Base-by-base conservation (phyloP, 2,329 filamentous ascomycete genomes). In the Aplosporella prunicola region DNA sequence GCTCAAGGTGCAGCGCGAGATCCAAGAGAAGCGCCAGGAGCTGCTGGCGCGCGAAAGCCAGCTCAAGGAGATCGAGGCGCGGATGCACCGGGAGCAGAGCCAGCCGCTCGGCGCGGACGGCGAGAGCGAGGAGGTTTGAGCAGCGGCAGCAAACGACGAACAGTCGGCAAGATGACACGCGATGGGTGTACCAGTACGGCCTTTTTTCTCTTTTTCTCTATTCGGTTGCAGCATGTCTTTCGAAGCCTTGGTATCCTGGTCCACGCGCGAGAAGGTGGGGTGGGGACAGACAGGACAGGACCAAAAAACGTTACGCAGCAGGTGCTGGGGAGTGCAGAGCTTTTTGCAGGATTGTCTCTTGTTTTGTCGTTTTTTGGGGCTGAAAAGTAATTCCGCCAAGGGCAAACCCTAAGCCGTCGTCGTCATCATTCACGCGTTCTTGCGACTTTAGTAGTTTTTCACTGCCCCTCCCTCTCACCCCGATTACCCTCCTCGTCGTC, bases 11-110 rank as follows among this genome's bases (percentile, higher is more conserved):
- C 91, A 98, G 71, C 85, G 91, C 60, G 91, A 98, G 68, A 98
- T 98, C 72, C 94, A 95, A 69, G 91, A 96, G 77, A 98, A 98
- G 78, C 81, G 91, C 69, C 91, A 98, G 70, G 91, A 98, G 68
- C 76, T 98, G 45, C 63, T 98, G 66, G 91, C 91, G 48, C 87
- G 91, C 64, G 91, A 98, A 71, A 94, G 87, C 57, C 91, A 98
- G 70, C 78, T 98, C 53, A 89, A 91, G 67, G 91, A 98, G 72
- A 95, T 98, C 60, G 89, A 96, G 68, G 89, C 88, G 46, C 82
- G 89, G 58, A 95, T 96, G 89, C 80, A 88, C 59, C 80, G 88
- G 61, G 86, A 93, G 67, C 73, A 79, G 47, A 80, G 75, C 57
- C 67, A 70, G 32, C 36, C 40, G 35, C 40, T 42, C 32, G 28